A percentile compares a stretch with the other conserved stretches of the same genome.
Conservation (phyloP, 148 eudicot genomes). For the Spergularia bocconei region DNA sequence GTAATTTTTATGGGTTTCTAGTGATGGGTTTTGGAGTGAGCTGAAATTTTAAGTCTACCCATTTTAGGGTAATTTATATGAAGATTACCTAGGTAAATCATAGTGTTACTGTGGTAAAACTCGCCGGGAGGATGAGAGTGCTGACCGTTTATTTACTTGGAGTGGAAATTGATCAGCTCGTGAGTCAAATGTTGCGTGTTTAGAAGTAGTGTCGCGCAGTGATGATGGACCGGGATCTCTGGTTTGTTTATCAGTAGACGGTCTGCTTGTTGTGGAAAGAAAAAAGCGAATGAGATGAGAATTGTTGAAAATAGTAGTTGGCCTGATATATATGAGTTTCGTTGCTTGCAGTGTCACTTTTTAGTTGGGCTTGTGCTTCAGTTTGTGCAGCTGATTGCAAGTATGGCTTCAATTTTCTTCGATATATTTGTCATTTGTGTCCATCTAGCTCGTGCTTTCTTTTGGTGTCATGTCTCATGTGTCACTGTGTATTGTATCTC, state of each 20-base stretch:
- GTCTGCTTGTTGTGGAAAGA: background rate
- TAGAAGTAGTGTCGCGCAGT: background rate
- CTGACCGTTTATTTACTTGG: background rate
- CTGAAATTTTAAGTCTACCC: conserved; percentile 11
- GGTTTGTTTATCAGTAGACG: background rate
- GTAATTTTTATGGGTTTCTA: conserved; percentile 11
- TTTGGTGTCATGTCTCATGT: background rate
- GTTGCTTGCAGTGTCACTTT: too few species aligned
- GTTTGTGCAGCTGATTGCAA: background rate
- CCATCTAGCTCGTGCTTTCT: background rate
- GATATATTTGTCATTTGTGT: background rate
- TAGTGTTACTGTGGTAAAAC: background rate
- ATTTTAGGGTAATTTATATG: background rate
- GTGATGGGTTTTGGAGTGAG: conserved; percentile 21
- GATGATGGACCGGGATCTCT: too few species aligned
- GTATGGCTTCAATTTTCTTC: background rate
- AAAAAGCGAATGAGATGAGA: background rate
- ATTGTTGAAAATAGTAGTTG: background rate
- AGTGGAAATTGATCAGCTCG: background rate
- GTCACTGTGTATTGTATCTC: background rate
- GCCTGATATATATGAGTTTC: too few species aligned
- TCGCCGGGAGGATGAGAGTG: background rate
- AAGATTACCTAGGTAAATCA: background rate
- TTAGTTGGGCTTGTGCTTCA: background rate
- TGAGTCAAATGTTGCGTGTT: background rate